Evolutionary conservation across 805 yeast genomes (phyloP), one percentile per base, ranked within the genome.

Genomic region (Lachancea lanzarotensis): DNA sequence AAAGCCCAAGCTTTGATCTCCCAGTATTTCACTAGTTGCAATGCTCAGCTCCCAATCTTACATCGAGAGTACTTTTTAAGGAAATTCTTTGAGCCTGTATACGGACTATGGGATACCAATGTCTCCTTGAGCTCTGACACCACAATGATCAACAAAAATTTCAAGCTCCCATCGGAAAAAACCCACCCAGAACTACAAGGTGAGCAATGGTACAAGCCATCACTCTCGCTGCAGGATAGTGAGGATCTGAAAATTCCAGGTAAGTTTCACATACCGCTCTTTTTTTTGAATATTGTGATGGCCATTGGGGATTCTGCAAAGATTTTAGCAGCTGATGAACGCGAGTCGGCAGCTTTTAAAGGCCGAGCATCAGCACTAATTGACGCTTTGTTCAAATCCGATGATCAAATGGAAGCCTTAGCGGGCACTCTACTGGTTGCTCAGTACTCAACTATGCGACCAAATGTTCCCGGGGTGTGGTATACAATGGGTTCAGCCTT

Each of bases 401-500:
- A 67, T 0, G 84, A 87, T 53, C 72, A 82, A 37, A 65, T 87
- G 32, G 95, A 85, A 53, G 73, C 84, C 1, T 62, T 89, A 3
- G 91, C 84, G 56, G 89, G 90, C 0, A 68, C 85, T 12, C 59
- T 89, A 15, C 67, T 86, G 12, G 65, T 84, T 35, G 78, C 91
- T 0, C 58, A 82, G 3, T 89, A 84, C 58, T 79, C 95, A 0
- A 72, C 83, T 29, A 87, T 89, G 95, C 73, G 95, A 46, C 96
- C 96, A 0, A 81, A 91, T 1, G 77, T 78, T 12, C 95, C 96
- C 0, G 93, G 95, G 3, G 87, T 86, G n/a, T 89, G 97, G 97
- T 86, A 86, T 59, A 78, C 84, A 3, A 67, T 86, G 51, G 96
- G 96, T 0, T 77, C 86, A 1, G 89, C 91, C 0, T 63, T 87